Evolutionary conservation across 2,329 filamentous ascomycete genomes (phyloP).

Genomic region (Phialophora chinensis): DNA sequence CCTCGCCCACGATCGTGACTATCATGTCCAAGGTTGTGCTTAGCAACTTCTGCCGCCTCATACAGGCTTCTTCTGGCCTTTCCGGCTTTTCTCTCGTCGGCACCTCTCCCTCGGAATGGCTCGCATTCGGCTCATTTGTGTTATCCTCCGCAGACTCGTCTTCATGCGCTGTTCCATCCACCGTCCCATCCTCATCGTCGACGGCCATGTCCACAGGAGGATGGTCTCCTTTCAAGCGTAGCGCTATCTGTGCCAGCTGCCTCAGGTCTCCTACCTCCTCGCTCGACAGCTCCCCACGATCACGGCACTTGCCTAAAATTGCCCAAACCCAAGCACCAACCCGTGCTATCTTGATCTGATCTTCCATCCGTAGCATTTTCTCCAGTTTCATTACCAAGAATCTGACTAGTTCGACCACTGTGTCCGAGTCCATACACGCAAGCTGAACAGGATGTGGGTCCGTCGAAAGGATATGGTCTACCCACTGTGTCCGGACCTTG

Average conservation of each 20-base stretch:
- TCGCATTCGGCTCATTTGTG: slow-evolving; percentile 39
- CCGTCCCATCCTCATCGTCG: slow-evolving; percentile 12
- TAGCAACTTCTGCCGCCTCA: slow-evolving; percentile 46
- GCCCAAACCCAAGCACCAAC: slow-evolving; percentile 87
- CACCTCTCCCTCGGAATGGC: slow-evolving; percentile 1
- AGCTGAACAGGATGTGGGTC: slow-evolving; percentile 59
- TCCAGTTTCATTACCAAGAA: slow-evolving; percentile 64
- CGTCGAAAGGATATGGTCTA: slow-evolving; percentile 46
- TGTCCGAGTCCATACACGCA: slow-evolving; percentile 63
- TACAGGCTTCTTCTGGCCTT: slow-evolving; percentile 29
- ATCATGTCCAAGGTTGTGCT: slow-evolving; percentile 83
- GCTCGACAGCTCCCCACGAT: slow-evolving; percentile 75
- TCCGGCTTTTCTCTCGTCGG: slow-evolving; percentile 35
- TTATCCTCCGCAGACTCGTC: slow-evolving; percentile 37
- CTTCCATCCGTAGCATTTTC: slow-evolving; percentile 67
- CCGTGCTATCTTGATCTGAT: slow-evolving; percentile 65
- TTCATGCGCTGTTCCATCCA: slow-evolving; percentile 25
- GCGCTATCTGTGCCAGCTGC: slow-evolving; percentile 78
- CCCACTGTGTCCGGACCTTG: slow-evolving; percentile 63
- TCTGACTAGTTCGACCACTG: slow-evolving; percentile 69
- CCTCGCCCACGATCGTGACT: slow-evolving; percentile 82
- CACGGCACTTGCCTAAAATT: slow-evolving; percentile 75
- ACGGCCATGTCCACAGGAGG: slow-evolving; percentile 41
- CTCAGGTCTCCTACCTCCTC: slow-evolving; percentile 77
- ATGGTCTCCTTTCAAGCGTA: slow-evolving; percentile 58